phyloP scores from a whole-genome alignment of 352 stramenopile species.

The Phytophthora sp. region DNA sequence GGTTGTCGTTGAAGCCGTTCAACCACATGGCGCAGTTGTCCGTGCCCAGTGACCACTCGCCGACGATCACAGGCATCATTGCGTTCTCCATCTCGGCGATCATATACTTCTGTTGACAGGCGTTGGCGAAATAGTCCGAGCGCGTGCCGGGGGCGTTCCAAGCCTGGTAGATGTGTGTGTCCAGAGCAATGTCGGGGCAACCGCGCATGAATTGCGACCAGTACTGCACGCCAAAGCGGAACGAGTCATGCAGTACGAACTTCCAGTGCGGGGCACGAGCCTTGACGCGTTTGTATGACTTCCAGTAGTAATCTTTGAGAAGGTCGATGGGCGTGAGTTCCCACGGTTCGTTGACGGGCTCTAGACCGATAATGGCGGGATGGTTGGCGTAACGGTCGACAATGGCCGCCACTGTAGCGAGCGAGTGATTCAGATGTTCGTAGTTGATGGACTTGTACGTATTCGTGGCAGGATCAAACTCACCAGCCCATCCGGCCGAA shows the following conservation, averaged over 20 bases:
- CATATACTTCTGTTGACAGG: constrained; percentile 88
- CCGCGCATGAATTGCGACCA: constrained; percentile 78
- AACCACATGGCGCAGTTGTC: constrained; percentile 89
- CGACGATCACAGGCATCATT: constrained; percentile 94
- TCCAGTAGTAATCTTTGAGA: constrained; percentile 96
- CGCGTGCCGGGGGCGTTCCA: constrained; percentile 74
- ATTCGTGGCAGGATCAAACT: constrained; percentile 81
- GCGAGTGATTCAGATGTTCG: constrained; percentile 91
- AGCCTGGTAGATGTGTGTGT: constrained; percentile 97
- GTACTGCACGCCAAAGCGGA: constrained; percentile 87
- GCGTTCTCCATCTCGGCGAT: constrained; percentile 92
- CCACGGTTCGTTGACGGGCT: constrained; percentile 97
- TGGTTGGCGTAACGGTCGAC: constrained; percentile 89
- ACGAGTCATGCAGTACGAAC: constrained; percentile 96
- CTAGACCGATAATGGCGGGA: constrained; percentile 89
- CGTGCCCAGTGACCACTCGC: constrained; percentile 93
- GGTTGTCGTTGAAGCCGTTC: constrained; percentile 68
- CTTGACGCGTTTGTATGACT: constrained; percentile 95
- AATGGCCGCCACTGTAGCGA: constrained; percentile 87
- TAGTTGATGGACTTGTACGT: constrained; percentile 94
- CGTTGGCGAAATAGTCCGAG: constrained; percentile 90
- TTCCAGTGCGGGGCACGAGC: constrained; percentile 93
- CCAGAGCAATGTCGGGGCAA: constrained; percentile 93
- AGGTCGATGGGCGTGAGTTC: constrained; percentile 93
- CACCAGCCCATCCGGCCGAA: constrained; percentile 90